Evolutionary conservation across 2,329 filamentous ascomycete genomes (phyloP).

Genomic region (Pestalotiopsis sp.): DNA sequence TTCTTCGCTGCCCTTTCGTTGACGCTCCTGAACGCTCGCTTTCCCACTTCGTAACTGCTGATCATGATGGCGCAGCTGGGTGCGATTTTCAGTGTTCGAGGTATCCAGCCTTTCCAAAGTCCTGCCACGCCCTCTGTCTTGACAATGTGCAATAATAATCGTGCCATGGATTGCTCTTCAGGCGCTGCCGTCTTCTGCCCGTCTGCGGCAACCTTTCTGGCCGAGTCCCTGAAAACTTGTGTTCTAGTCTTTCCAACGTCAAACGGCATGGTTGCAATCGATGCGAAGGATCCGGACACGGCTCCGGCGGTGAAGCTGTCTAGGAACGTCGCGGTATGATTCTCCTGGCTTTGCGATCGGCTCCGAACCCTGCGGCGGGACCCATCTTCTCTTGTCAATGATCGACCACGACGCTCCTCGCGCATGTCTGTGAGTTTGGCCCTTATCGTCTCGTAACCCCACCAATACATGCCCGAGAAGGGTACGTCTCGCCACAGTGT

Average conservation of each 20-base stretch:
- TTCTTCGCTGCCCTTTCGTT: conserved; percentile 56
- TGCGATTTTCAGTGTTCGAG: conserved; percentile 89
- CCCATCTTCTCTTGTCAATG: conserved; percentile 35
- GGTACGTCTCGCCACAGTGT: conserved; percentile 97
- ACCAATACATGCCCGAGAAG: conserved; percentile 97
- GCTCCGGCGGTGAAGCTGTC: conserved; percentile 92
- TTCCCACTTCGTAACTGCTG: conserved; percentile 94
- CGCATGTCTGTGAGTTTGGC: conserved; percentile 71
- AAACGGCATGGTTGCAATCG: conserved; percentile 90
- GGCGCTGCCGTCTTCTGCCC: conserved; percentile 48
- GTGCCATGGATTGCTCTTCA: conserved; percentile 77
- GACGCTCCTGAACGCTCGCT: conserved; percentile 78
- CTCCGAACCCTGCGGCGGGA: conserved; percentile 46
- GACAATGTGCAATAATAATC: conserved; percentile 90
- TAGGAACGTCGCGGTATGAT: conserved; percentile 75
- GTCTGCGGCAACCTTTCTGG: conserved; percentile 29
- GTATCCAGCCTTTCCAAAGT: conserved; percentile 89
- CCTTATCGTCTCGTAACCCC: conserved; percentile 88
- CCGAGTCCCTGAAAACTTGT: conserved; percentile 73
- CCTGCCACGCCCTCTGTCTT: conserved; percentile 79
- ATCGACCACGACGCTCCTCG: conserved; percentile 49
- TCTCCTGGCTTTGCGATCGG: conserved; percentile 66
- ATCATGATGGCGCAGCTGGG: conserved; percentile 99
- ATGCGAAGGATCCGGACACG: conserved; percentile 79
- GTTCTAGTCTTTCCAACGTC: conserved; percentile 97